Evolutionary conservation across 2,329 filamentous ascomycete genomes (phyloP).

Genomic region (Sporothrix inflata): DNA sequence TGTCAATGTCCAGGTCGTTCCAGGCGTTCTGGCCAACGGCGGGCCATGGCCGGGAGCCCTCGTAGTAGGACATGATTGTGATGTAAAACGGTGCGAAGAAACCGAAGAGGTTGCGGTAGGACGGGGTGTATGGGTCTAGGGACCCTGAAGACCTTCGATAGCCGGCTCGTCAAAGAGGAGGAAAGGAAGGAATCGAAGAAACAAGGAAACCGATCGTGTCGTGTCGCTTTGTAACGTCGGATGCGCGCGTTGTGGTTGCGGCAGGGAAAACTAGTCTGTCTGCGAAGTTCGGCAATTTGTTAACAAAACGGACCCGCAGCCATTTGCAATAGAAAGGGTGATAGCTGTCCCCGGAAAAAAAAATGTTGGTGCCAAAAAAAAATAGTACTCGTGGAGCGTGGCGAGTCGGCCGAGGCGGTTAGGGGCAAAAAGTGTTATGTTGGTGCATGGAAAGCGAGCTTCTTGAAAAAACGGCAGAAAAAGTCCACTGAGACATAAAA

Average conservation of each 20-base stretch:
- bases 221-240: slow-evolving; percentile 7
- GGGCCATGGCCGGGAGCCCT: slow-evolving; percentile 38
- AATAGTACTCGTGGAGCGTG: not conserved
- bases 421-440: slow-evolving; percentile 1
- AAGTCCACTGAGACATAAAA: slow-evolving; percentile 19
- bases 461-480: not conserved
- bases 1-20: slow-evolving; percentile 38
- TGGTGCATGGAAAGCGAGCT: not conserved
- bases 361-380: not conserved
- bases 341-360: slow-evolving; percentile 2
- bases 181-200: not conserved
- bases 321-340: not conserved
- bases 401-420: slow-evolving; percentile 11
- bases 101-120: not conserved
- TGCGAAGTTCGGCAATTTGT: not conserved
- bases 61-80: slow-evolving; percentile 39
- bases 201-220: not conserved
- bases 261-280: slow-evolving; percentile 21
- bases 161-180: slow-evolving; percentile 15
- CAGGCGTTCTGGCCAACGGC: slow-evolving; percentile 37
- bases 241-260: slow-evolving; percentile 12
- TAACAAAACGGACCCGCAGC: not conserved
- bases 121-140: not conserved
- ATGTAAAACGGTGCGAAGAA: slow-evolving; percentile 7
- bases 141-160: slow-evolving; percentile 11